Evolutionary conservation across 2,329 filamentous ascomycete species (phyloP).

Genomic region (Fusarium temperatum): DNA sequence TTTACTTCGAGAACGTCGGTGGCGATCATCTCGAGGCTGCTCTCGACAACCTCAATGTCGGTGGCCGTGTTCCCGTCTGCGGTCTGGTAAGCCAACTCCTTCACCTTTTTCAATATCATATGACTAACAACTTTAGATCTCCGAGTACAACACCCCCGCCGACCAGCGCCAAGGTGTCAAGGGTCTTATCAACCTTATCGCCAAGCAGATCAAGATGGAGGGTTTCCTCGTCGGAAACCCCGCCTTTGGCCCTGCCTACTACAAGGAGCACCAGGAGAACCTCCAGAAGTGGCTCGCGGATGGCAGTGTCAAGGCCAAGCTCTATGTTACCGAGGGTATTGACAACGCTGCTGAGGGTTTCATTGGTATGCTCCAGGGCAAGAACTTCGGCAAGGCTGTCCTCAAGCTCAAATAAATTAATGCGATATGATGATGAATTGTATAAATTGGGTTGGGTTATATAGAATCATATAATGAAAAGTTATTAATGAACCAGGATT

Average conservation of each 20-base stretch:
- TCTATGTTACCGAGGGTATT: conserved; percentile 76
- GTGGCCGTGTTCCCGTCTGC: conserved; percentile 72
- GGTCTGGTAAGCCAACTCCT: conserved; percentile 60
- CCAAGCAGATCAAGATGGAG: conserved; percentile 74
- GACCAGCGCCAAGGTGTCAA: conserved; percentile 70
- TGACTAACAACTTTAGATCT: conserved; percentile 1
- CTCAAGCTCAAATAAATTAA: conserved; percentile 62
- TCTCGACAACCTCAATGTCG: conserved; percentile 60
- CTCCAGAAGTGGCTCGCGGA: conserved; percentile 80
- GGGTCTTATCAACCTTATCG: conserved; percentile 71
- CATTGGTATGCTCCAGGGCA: conserved; percentile 76
- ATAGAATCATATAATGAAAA: neutral
- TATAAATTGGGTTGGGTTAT: neutral
- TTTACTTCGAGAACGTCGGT: conserved; percentile 65
- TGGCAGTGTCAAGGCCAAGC: conserved; percentile 76
- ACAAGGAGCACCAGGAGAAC: conserved; percentile 77
- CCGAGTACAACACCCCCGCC: conserved; percentile 73
- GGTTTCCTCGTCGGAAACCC: conserved; percentile 79
- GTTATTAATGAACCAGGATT: neutral
- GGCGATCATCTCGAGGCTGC: conserved; percentile 61
- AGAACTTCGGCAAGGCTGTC: conserved; percentile 89
- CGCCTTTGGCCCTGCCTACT: conserved; percentile 73
- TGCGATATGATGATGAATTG: conserved; percentile 7
- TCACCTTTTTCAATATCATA: accelerated
- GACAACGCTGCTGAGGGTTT: conserved; percentile 81